Evolutionary conservation across 805 yeast genomes (phyloP).

Genomic region (Candida fluviatilis): DNA sequence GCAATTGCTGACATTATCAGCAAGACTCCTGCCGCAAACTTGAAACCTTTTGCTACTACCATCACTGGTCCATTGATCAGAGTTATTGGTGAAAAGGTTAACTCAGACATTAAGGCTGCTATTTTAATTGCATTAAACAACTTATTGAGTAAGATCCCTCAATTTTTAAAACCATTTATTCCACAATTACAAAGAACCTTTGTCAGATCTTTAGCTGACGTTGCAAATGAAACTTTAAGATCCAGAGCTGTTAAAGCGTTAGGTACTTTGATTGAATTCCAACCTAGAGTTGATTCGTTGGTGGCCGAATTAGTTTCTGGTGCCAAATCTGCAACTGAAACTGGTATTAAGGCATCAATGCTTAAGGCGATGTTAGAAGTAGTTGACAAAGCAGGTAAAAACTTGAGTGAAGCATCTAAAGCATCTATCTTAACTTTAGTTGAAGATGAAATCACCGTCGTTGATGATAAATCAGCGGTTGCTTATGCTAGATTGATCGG

Average conservation of each 20-base stretch:
- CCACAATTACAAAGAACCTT: conserved; percentile 98
- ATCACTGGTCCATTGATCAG: conserved; percentile 98
- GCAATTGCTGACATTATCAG: conserved; percentile 86
- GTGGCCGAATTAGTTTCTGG: conserved; percentile 79
- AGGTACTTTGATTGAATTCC: conserved; percentile 82
- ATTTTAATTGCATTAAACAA: conserved; percentile 79
- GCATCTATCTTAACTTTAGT: conserved; percentile 64
- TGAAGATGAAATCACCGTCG: conserved; percentile 57
- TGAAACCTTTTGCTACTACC: conserved; percentile 85
- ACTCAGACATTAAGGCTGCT: conserved; percentile 91
- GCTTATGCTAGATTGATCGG: conserved; percentile 80
- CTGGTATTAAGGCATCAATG: conserved; percentile 81
- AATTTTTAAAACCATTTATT: conserved; percentile 87
- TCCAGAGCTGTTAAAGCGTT: conserved; percentile 84
- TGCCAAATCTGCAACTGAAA: conserved; percentile 58
- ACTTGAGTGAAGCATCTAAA: conserved; percentile 73
- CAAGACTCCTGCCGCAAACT: conserved; percentile 75
- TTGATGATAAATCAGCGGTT: conserved; percentile 59
- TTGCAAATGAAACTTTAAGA: conserved; percentile 66
- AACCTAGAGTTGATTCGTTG: conserved; percentile 91
- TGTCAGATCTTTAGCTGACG: conserved; percentile 84
- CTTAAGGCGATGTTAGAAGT: conserved; percentile 81
- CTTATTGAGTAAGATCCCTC: conserved; percentile 79
- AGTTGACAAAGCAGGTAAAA: conserved; percentile 70
- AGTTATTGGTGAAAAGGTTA: conserved; percentile 93